These are phyloP conservation scores for Drechslerella stenobrocha DNA, from an alignment of 2,329 filamentous ascomycete species.

Conservation along the genomic window DNA sequence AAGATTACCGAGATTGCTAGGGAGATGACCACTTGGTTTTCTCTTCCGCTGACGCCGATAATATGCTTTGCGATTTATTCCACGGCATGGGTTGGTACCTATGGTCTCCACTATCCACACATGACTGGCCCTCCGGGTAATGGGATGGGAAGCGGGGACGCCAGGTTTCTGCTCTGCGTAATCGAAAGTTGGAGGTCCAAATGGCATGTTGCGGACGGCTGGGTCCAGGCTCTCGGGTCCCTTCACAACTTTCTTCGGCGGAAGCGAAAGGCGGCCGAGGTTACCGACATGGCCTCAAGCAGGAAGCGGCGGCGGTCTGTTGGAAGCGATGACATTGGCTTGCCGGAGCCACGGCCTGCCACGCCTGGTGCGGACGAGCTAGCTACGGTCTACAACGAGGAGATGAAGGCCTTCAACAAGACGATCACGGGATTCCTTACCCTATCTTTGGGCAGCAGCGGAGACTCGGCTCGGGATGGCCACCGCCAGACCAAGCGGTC, in stretches of 20 bases:
- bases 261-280: constrained; percentile 41
- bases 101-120: constrained; percentile 68
- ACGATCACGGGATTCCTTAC: constrained; percentile 45
- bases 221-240: constrained; percentile 49
- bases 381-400: constrained; percentile 23
- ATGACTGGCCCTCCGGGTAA: constrained; percentile 60
- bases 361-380: constrained; percentile 29
- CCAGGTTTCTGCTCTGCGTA: constrained; percentile 42
- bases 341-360: constrained; percentile 20
- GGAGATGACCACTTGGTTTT: constrained; percentile 64
- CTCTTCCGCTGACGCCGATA: constrained; percentile 69
- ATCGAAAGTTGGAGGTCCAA: constrained; percentile 50
- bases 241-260: constrained; percentile 44
- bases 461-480: constrained; percentile 28
- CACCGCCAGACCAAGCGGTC: constrained; percentile 42
- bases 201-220: constrained; percentile 51
- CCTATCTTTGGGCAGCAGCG: constrained; percentile 22
- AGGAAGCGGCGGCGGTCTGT: constrained; percentile 39
- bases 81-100: constrained; percentile 68
- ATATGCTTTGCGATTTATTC: constrained; percentile 70
- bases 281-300: constrained; percentile 39
- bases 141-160: constrained; percentile 51
- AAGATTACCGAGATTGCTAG: constrained; percentile 68
- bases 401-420: constrained; percentile 48
- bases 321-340: constrained; percentile 28